Conservation (phyloP, 2,329 filamentous ascomycete genomes). For the Fusarium sp. region DNA sequence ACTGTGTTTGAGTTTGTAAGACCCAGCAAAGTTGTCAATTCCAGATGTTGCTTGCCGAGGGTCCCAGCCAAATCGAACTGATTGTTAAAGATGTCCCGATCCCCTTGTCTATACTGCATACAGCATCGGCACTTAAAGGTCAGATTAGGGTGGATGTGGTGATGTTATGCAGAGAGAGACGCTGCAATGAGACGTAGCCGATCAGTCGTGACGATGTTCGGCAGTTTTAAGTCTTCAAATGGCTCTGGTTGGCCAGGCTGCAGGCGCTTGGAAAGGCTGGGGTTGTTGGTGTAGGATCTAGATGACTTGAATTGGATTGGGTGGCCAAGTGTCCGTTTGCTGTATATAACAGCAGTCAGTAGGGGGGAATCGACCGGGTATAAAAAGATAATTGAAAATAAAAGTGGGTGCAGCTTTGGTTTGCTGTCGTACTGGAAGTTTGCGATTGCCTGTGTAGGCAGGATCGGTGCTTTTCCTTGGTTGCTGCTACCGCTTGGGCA, state of each 20-base stretch:
- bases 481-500: conserved; percentile 42
- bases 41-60: conserved; percentile 31
- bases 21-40: conserved; percentile 29
- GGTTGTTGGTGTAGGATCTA: conserved; percentile 22
- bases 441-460: conserved; percentile 35
- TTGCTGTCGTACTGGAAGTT: conserved; percentile 28
- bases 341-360: conserved; percentile 29
- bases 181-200: conserved; percentile 39
- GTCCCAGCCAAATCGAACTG: conserved; percentile 31
- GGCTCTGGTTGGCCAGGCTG: conserved; percentile 44
- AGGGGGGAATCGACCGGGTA: conserved; percentile 15
- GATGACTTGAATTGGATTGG: conserved; percentile 32
- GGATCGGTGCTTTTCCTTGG: conserved; percentile 39
- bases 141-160: conserved; percentile 31
- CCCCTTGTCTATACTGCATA: conserved; percentile 41
- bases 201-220: conserved; percentile 30
- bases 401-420: conserved; percentile 33
- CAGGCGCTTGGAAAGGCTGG: conserved; percentile 33
- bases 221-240: conserved; percentile 32
- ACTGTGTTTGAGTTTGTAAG: conserved; percentile 10
- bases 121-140: conserved; percentile 40
- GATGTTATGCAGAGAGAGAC: conserved; percentile 41
- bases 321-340: conserved; percentile 24
- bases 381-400: conserved; percentile 16
- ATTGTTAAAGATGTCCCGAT: conserved; percentile 28